Evolutionary conservation across 805 yeast genomes (phyloP), one percentile per base, ranked within the genome.

Genomic region (Candida patagonica): DNA sequence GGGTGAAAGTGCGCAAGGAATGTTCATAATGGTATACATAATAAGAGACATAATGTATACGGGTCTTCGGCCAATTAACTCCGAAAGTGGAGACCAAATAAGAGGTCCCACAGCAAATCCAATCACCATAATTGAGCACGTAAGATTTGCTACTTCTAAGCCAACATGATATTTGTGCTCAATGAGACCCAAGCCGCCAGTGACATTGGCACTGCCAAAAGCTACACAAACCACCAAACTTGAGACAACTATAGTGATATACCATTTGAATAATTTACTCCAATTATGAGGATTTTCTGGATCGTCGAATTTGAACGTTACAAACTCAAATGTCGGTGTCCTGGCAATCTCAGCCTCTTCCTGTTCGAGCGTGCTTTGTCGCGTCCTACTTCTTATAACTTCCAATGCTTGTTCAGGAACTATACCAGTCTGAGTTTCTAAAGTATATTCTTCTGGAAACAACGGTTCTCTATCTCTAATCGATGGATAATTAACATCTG

Each of bases 281-380:
- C 96, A 87, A 60, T 87, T 87, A 54, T 78, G 80, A 22, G 96
- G 96, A 61, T 88, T 88, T 51, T 76, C 89, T 0, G 94, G 94
- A 58, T 88, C 97, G 46, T 74, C 72, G 15, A 77, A 65, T 5
- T 68, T 64, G 57, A 86, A 87, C 0, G 95, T 87, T 42, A 88
- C 96, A 56, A 85, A 83, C 56, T 40, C 42, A 5, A 39, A 26
- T 30, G 30, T 33, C 17, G 22, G 20, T 13, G 20, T 15, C 5
- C 15, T 17, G 12, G 30, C 42, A n/a, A 16, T 31, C 10, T 16
- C 16, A 23, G 38, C 30, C 29, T 30, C 30, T 8, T 35, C 31
- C 12, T 16, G 32, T 21, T 37, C 40, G 12, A 17, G 4, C n/a
- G 38, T 7, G 12, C 13, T 7, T 9, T 23, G 26, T 12, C 85